phyloP scores from a whole-genome alignment of 495 filamentous ascomycete genomes.

The Penicillium longicatenatum region DNA sequence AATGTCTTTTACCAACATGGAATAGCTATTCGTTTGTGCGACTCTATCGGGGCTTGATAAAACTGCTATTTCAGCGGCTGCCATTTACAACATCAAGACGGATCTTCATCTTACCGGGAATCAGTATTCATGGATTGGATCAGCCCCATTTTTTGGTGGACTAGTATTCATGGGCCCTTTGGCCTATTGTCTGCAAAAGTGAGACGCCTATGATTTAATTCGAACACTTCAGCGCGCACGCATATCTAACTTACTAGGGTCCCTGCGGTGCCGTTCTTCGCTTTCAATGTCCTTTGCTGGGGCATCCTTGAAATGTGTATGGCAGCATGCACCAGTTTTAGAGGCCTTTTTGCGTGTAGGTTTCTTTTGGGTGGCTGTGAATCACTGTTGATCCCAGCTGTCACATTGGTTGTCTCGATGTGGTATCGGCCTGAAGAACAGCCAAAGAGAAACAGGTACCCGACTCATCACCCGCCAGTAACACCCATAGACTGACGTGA shows the following conservation, averaged over 20 bases:
- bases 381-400: constrained; percentile 5
- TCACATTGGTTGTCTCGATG: constrained; percentile 19
- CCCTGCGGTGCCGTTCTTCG: constrained; percentile 4
- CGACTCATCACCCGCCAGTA: no score
- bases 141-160: neutral
- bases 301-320: constrained; percentile 8
- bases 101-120: neutral
- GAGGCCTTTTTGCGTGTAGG: neutral
- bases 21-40: constrained; percentile 7
- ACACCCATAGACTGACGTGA: no score
- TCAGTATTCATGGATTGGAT: constrained; percentile 9
- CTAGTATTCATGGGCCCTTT: constrained; percentile 1
- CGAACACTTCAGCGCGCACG: no score
- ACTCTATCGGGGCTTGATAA: constrained; percentile 10
- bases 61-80: constrained; percentile 3
- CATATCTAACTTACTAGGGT: neutral
- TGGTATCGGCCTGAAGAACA: constrained; percentile 12
- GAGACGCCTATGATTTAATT: neutral
- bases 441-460: constrained; percentile 9
- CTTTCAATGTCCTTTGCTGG: constrained; percentile 8
- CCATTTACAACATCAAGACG: constrained; percentile 6
- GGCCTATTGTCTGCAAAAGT: constrained; percentile 5
- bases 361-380: constrained; percentile 12
- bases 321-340: constrained; percentile 7
- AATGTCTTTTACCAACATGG: neutral